phyloP scores from a whole-genome alignment of 2,329 filamentous ascomycete species.

The Juglanconis juglandina region DNA sequence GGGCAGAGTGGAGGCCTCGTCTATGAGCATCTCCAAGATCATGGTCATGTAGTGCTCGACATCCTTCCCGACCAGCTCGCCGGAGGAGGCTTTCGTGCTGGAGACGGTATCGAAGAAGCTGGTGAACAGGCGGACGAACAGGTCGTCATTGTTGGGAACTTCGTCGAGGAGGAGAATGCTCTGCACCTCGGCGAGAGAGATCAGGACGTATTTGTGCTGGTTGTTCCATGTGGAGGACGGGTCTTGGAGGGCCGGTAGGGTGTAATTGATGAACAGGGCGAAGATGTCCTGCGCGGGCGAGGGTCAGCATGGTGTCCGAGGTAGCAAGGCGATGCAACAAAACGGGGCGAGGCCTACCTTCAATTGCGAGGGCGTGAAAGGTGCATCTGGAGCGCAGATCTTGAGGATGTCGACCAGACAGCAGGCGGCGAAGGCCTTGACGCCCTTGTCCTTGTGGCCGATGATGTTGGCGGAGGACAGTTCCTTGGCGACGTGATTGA shows the following conservation, averaged over 20 bases:
- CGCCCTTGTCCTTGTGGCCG: constrained; percentile 87
- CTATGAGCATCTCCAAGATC: constrained; percentile 78
- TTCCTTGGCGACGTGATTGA: constrained; percentile 79
- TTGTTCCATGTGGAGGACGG: constrained; percentile 86
- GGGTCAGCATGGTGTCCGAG: neutral
- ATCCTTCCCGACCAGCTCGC: constrained; percentile 85
- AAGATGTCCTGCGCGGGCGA: constrained; percentile 72
- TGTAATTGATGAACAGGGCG: constrained; percentile 76
- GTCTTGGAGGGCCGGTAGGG: constrained; percentile 81
- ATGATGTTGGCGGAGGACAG: constrained; percentile 78
- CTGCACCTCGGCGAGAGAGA: constrained; percentile 87
- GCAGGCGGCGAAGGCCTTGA: constrained; percentile 82
- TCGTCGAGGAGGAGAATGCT: constrained; percentile 90
- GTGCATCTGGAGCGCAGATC: constrained; percentile 90
- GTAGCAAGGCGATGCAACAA: neutral
- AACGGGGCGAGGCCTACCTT: constrained; percentile 59
- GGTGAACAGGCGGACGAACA: constrained; percentile 79
- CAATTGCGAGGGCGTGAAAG: constrained; percentile 83
- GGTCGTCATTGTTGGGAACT: constrained; percentile 73
- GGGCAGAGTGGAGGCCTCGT: constrained; percentile 76
- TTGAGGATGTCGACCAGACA: constrained; percentile 92
- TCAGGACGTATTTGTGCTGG: constrained; percentile 87
- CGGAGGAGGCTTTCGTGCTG: constrained; percentile 68
- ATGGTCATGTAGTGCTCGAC: constrained; percentile 90
- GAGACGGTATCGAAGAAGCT: constrained; percentile 91